phyloP scores from a whole-genome alignment of 768 basidiomycete species.

The Collybia sp. region DNA sequence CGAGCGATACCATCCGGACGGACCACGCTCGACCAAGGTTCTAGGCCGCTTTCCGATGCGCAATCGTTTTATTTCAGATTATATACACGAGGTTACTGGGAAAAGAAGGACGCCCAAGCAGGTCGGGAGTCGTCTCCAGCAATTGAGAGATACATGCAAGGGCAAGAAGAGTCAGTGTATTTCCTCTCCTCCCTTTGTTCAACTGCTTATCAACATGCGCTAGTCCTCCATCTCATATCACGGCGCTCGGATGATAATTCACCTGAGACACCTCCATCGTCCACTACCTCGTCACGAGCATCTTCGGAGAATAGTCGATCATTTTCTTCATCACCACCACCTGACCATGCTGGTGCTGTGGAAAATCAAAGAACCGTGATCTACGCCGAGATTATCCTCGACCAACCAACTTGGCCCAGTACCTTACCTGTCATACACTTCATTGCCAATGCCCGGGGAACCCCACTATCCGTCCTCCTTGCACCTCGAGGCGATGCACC shows the following conservation, averaged over 20 bases:
- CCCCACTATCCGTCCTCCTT: slow-evolving; percentile 17
- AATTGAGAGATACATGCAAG: slow-evolving; percentile 48
- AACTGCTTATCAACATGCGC: background rate
- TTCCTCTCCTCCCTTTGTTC: background rate
- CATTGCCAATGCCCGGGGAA: slow-evolving; percentile 10
- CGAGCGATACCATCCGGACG: slow-evolving; percentile 43
- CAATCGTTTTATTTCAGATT: slow-evolving; percentile 59
- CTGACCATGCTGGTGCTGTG: slow-evolving; percentile 3
- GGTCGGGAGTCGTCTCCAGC: slow-evolving; percentile 55
- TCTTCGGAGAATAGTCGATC: slow-evolving; percentile 15
- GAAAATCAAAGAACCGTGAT: slow-evolving; percentile 9
- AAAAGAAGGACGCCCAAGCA: slow-evolving; percentile 52
- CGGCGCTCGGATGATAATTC: slow-evolving; percentile 5
- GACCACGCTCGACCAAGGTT: slow-evolving; percentile 41
- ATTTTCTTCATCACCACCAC: slow-evolving; percentile 14
- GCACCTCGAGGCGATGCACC: slow-evolving; percentile 11
- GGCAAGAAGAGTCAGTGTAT: slow-evolving; percentile 29
- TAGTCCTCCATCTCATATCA: slow-evolving; percentile 27
- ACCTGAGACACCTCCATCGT: slow-evolving; percentile 7
- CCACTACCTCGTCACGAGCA: slow-evolving; percentile 13
- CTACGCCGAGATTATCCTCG: slow-evolving; percentile 17
- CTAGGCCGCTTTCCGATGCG: slow-evolving; percentile 55
- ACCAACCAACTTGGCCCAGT: slow-evolving; percentile 9
- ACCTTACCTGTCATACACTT: slow-evolving; percentile 17
- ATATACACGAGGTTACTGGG: slow-evolving; percentile 47